Base-by-base conservation (phyloP, 1,284 basidiomycete species). In the Gymnopus androsaceus region DNA sequence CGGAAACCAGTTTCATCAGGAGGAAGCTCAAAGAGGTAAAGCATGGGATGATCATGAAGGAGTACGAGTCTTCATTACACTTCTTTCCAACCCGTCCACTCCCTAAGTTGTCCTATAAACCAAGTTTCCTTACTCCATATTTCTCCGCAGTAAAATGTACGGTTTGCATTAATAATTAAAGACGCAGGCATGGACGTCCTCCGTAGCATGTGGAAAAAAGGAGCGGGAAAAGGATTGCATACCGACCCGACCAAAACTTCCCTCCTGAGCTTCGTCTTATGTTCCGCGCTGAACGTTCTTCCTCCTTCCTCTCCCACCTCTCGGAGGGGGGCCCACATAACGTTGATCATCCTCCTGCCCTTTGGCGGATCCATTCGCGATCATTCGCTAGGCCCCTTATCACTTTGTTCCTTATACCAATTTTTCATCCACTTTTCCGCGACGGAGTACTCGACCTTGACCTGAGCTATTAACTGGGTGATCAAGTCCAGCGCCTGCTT, bases 401-500 rank as follows among this genome's bases (percentile, higher is more conserved):
- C n/a, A n/a, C n/a, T n/a, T n/a, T 46, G 27, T 31, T 56, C 51
- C 25, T 54, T 57, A 45, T 63, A 76, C 64, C 69, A 75, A 27
- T 73, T 61, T 65, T 66, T 72, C 59, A 80, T 62, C 75, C 75
- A 78, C 25, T 57, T 55, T 61, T 79, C 70, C 15, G 78, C 78
- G 2, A 63, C 67, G 4, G 54, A 58, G 59, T 78, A 76, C 54
- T 81, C 75, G 42, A 60, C 55, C 59, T 75, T 74, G 33, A 74
- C 73, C 53, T 67, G 67, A 23, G 53, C 59, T 15, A 79, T 64
- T 34, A 73, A 64, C n/a, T 58, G 61, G 31, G 58, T 53, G 72
- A 94, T 93, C 69, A 76, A 77, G 8, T 70, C 69, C 17, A 95
- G 72, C 14, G 94, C 92, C 28, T 85, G 85, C 1, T 78, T 72